Base-by-base conservation (phyloP, 148 eudicot species). In the Cornus controversa region DNA sequence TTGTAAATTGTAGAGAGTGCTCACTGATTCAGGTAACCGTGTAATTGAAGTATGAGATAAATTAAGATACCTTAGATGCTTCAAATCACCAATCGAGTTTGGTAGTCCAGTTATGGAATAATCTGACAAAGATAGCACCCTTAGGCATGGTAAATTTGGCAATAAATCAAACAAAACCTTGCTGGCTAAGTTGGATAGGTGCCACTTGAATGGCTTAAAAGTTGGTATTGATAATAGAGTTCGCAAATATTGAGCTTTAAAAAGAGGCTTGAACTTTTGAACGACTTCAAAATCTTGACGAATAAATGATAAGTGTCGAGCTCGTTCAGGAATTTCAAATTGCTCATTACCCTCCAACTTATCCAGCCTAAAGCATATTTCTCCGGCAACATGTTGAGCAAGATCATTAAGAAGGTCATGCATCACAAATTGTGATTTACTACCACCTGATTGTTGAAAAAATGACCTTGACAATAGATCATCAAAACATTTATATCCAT, bases 191-290 rank as follows among this genome's bases (percentile, higher is more conserved):
- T 47, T 1, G 6, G n/a, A n/a, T 31, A 23, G 7, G 25, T 18
- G n/a, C n/a, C 5, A 0, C 23, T 60, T 3, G 64, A 50, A 50
- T 13, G 4, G 0, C 22, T 62, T 3, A 31, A 31, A n/a, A 50
- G 23, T 57, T 54, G 60, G 70, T 45, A 75, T 72, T 26, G 81
- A 27, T 37, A 79, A 25, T 37, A 79, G 66, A 66, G 82, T 73
- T 11, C 77, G 76, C 25, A 73, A 14, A 11, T 23, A 27, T 11
- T 67, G 47, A 34, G 47, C 34, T 27, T 34, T 27, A 18, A 22
- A 45, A 37, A 9, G 1, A 14, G 31, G 37, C 24, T 26, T 8
- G 4, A 73, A 50, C 8, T 23, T 79, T 45, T 69, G 69, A 2
- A 37, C 16, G 15, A 67, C 70, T 10, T 79, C 67, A 34, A 72